Conservation (phyloP, 805 yeast genomes). For the Nakazawaea populi region DNA sequence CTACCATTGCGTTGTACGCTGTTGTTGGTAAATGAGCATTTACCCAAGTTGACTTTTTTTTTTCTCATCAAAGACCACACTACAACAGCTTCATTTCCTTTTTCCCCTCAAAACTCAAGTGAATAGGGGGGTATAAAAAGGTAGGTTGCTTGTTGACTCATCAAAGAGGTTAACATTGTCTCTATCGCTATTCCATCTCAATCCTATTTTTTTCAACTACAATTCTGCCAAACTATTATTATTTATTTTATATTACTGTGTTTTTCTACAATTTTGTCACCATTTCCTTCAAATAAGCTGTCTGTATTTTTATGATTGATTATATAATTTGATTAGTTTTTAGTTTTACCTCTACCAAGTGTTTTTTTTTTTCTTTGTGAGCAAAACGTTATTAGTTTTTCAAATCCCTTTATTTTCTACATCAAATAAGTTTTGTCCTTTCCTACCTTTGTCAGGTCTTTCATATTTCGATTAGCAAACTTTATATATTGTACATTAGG, state of each 20-base stretch:
- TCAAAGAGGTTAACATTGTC: not conserved
- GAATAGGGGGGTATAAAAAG: too few relatives aligned
- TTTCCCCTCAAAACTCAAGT: too few relatives aligned
- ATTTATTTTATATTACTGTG: not conserved
- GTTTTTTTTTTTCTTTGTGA: not conserved
- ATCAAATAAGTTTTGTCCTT: too few relatives aligned
- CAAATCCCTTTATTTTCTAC: too few relatives aligned
- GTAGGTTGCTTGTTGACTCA: too few relatives aligned
- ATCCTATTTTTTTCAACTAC: not conserved
- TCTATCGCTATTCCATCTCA: not conserved
- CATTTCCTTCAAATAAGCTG: not conserved
- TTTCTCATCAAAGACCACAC: not conserved
- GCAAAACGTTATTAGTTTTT: not conserved
- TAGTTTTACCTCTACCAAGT: not conserved
- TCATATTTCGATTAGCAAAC: too few relatives aligned
- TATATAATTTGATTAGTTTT: not conserved
- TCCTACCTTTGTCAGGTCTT: too few relatives aligned
- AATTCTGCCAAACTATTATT: not conserved
- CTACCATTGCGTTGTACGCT: slow-evolving; percentile 45
- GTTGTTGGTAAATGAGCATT: not conserved
- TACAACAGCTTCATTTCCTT: too few relatives aligned
- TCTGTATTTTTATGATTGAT: not conserved
- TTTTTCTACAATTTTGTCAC: not conserved
- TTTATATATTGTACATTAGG: not conserved
- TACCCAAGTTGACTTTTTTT: not conserved